Evolutionary conservation across 176 grass and related monocot species (phyloP), one percentile per base, ranked within the genome.

Genomic region (Raddia distichophylla): DNA sequence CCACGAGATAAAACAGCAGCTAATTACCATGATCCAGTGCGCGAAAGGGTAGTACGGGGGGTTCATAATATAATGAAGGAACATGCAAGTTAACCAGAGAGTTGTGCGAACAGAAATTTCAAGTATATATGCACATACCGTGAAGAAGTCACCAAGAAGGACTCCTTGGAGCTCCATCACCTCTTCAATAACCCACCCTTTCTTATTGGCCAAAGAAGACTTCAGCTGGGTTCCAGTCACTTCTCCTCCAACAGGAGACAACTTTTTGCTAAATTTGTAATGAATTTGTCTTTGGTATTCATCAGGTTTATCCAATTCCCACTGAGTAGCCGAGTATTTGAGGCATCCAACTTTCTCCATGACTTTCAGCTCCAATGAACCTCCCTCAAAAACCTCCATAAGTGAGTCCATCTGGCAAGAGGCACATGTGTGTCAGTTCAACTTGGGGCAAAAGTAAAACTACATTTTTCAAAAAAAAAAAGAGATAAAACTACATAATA

Each of bases 181-280:
- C 78, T 98, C 93, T 76, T 98, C 93, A 60, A 98, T 90, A 74
- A 90, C 77, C 93, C 96, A 98, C 44, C 96, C 96, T 64, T 86
- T 89, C 48, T 82, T 91, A 90, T 91, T 88, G 69, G 87, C 75
- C 75, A 95, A 80, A 74, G 71, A 89, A 80, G 88, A 84, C 73
- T 95, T 98, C 72, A 91, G 87, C 69, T 98, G 96, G 12, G 86
- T 93, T 78, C 85, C 90, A 47, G 88, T 91, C 40, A 84, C 90
- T 79, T 91, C 87, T 32, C 95, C 92, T n/a, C 93, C 96, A 71
- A 91, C 82, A 18, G 80, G 84, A 44, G 93, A 95, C 79, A 98
- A 84, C 73, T 85, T 93, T 73, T 77, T 90, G 64, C 86, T 91
- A 53, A 92, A 89, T 58, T 88, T 98, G 75, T 91, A 98, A 83